A percentile compares a stretch with the other conserved stretches of the same genome.
These are phyloP conservation scores for Epichloe sp. DNA, from an alignment of 2,329 filamentous ascomycete genomes.

Conservation along the genomic window DNA sequence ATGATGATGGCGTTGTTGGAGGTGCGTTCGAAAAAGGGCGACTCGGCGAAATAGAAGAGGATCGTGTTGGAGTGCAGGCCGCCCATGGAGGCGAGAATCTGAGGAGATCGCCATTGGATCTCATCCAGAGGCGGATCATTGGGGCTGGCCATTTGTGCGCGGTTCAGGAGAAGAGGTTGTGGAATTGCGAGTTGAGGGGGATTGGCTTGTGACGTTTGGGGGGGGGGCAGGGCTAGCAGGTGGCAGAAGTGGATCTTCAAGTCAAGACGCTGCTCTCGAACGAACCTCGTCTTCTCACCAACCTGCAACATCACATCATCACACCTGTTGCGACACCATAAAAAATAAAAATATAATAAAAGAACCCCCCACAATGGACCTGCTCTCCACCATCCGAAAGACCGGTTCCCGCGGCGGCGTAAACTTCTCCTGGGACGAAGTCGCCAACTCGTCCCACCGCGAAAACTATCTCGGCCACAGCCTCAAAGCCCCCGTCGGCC, in stretches of 20 bases:
- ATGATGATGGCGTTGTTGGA: slow-evolving; percentile 54
- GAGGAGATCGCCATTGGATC: slow-evolving; percentile 50
- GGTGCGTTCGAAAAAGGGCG: slow-evolving; percentile 54
- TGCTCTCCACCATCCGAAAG: slow-evolving; percentile 85
- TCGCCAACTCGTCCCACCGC: slow-evolving; percentile 73
- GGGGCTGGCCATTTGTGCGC: slow-evolving; percentile 27
- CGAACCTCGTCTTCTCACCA: not conserved
- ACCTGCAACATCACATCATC: too few species aligned
- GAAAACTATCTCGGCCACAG: slow-evolving; percentile 87
- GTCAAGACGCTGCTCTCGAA: not conserved
- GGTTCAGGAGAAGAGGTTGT: not conserved
- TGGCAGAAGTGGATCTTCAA: too few species aligned
- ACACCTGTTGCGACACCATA: too few species aligned
- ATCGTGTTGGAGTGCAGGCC: slow-evolving; percentile 52
- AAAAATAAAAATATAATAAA: too few species aligned
- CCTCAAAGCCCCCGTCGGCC: slow-evolving; percentile 79
- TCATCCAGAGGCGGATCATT: slow-evolving; percentile 48
- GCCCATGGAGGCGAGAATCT: slow-evolving; percentile 34
- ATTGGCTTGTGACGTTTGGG: not conserved
- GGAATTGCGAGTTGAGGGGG: not conserved
- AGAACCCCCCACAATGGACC: slow-evolving; percentile 53
- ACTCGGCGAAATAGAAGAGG: slow-evolving; percentile 54
- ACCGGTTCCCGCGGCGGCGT: slow-evolving; percentile 80
- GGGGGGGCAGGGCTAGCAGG: not conserved
- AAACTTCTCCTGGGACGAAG: slow-evolving; percentile 95